These are phyloP conservation scores for Coprinellus micaceus DNA, from an alignment of 768 basidiomycete genomes.

Conservation along the genomic window DNA sequence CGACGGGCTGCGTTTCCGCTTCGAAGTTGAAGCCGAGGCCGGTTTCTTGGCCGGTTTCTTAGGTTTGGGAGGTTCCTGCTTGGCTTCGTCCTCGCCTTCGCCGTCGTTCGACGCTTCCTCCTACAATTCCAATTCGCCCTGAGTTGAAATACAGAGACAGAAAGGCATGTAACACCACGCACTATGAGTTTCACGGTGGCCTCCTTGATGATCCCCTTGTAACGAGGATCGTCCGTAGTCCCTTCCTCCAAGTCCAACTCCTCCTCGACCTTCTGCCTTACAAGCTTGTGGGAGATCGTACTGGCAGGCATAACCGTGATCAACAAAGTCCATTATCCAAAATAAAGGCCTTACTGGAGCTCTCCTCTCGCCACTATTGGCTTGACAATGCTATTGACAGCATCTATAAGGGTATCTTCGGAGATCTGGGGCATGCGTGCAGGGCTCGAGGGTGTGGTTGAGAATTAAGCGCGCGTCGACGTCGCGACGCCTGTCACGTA, in stretches of 20 bases:
- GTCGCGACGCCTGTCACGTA: not conserved
- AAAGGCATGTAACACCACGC: constrained; percentile 4
- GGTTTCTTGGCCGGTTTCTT: not conserved
- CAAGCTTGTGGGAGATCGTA: constrained; percentile 43
- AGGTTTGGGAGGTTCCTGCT: no score
- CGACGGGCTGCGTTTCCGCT: not conserved
- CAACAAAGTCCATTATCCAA: not conserved
- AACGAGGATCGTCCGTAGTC: constrained; percentile 38
- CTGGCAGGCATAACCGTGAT: constrained; percentile 22
- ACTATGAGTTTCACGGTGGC: constrained; percentile 39
- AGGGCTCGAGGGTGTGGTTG: not conserved
- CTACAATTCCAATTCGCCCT: not conserved
- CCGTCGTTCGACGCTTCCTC: not conserved
- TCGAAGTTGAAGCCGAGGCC: constrained; percentile 7
- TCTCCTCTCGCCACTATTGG: not conserved
- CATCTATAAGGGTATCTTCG: not conserved
- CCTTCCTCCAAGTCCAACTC: constrained; percentile 42
- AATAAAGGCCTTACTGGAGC: not conserved
- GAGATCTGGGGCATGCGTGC: not conserved
- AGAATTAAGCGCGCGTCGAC: constrained; percentile 5
- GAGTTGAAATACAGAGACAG: not conserved
- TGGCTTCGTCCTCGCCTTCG: no score
- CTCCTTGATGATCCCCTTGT: constrained; percentile 45
- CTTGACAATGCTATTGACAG: not conserved
- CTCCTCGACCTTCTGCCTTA: constrained; percentile 49